A percentile compares a stretch with the other conserved stretches of the same genome.
phyloP scores from a whole-genome alignment of 225 moss, liverwort and hornwort genomes.

The Lunularia cruciata region DNA sequence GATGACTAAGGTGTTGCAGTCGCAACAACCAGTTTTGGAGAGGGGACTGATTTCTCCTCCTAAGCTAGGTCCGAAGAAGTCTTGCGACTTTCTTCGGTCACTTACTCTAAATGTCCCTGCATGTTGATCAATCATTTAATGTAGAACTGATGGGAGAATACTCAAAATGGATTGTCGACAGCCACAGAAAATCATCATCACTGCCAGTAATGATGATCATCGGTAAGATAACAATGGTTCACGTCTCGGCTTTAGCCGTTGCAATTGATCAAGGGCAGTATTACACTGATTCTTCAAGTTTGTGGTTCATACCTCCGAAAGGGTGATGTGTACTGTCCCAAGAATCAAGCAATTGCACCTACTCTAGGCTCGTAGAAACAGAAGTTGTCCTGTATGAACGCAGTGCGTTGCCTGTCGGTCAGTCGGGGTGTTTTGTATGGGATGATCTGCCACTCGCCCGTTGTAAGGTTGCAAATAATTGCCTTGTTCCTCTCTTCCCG shows the following conservation, averaged over 20 bases:
- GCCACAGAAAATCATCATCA: neutral
- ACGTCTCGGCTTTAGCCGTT: neutral
- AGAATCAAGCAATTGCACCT: constrained; percentile 14
- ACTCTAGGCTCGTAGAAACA: constrained; percentile 22
- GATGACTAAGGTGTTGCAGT: neutral
- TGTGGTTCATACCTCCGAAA: neutral
- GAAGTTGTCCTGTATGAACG: constrained; percentile 14
- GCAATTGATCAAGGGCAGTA: constrained; percentile 1
- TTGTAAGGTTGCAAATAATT: constrained; percentile 13
- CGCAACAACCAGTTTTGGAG: neutral
- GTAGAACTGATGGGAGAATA: neutral
- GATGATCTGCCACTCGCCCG: constrained; percentile 14
- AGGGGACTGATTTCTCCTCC: neutral
- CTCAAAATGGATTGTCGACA: neutral
- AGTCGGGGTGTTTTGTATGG: constrained; percentile 7
- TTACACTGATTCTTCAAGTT: neutral
- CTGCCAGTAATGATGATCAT: neutral
- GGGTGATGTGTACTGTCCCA: neutral
- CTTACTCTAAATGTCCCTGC: neutral
- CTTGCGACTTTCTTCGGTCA: constrained; percentile 4
- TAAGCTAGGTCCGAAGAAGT: neutral
- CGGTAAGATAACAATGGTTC: neutral
- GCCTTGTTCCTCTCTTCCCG: constrained; percentile 17
- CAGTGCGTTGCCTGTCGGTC: constrained; percentile 6
- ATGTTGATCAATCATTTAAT: neutral